Base-by-base conservation (phyloP, 2,329 filamentous ascomycete genomes). In the Aspergillus aculeatinus region DNA sequence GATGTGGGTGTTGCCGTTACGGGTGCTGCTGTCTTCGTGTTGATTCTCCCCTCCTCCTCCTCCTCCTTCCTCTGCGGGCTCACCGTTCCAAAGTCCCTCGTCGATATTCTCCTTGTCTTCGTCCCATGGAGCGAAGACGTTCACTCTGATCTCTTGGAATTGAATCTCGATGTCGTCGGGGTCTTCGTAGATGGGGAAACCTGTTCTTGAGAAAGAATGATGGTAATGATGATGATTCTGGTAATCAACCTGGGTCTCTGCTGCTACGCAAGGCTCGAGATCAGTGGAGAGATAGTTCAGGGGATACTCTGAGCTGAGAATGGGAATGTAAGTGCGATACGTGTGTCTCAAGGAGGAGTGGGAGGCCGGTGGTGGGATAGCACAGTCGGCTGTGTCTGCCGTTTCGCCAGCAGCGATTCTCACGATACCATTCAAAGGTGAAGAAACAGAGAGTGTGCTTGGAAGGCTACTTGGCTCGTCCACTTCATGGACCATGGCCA, bases 141-240 rank as follows among this genome's bases (percentile, higher is more conserved):
- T 44, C 14, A 44, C 39, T 44, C 16, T 44, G 16, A 44, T 44
- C 16, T 44, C n/a, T 16, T 44, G 39, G 7, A 44, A 44, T 19
- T 44, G 39, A 16, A 44, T 7, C 2, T 59, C 60, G 39, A 62
- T 60, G 35, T 57, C 52, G 5, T 63, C 60, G 9, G 61, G 52
- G 31, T 68, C 67, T 49, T 68, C 67, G 55, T 65, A 67, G 49
- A 68, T 68, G 11, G 48, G 33, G 47, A 68, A 68, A 12, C 23
- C 16, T 5, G 39, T 44, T 5, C 39, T 12, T 5, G 39, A 44
- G 5, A 44, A 44, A 2, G n/a, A 19, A 7, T 10, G n/a, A 7
- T 44, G 39, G 39, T 44, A 16, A 6, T 44, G 39, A 44, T 29
- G 7, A 29, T 29, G 23, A 23, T 23, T 4, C 14, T 42, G 39